Conservation (phyloP, 2,329 filamentous ascomycete genomes). For the Talaromyces sp. region DNA sequence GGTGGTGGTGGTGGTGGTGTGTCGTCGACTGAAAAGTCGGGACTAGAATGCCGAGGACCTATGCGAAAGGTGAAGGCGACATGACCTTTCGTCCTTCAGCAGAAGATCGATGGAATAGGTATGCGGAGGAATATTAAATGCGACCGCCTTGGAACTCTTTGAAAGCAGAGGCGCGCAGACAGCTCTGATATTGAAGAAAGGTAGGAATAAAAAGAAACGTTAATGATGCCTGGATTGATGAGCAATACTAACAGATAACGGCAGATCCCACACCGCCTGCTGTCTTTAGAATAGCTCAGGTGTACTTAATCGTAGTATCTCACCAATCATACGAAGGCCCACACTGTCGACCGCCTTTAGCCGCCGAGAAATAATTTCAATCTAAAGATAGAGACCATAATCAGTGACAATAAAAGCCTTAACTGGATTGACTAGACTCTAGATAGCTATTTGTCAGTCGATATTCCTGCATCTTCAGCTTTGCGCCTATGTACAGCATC, state of each 20-base stretch:
- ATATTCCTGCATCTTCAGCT: neutral
- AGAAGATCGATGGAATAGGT: slow-evolving; percentile 8
- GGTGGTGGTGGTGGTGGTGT: neutral
- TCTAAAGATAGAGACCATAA: neutral
- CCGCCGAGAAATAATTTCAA: slow-evolving; percentile 8
- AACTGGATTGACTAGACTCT: neutral
- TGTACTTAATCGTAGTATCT: neutral
- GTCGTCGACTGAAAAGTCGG: slow-evolving; percentile 10
- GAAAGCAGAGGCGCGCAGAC: neutral
- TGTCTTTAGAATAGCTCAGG: neutral
- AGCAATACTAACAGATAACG: neutral
- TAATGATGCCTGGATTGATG: neutral
- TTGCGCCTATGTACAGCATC: slow-evolving; percentile 2
- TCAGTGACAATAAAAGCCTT: neutral
- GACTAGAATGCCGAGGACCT: slow-evolving; percentile 3
- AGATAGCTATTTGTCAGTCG: no score
- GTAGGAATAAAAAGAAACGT: neutral
- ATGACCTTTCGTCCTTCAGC: slow-evolving; percentile 16
- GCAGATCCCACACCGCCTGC: slow-evolving; percentile 8
- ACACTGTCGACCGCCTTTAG: neutral
- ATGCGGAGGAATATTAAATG: neutral
- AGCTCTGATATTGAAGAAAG: neutral
- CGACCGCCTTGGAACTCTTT: neutral
- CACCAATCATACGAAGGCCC: neutral
- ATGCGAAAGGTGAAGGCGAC: slow-evolving; percentile 14